Evolutionary conservation across 768 basidiomycete species (phyloP).

Genomic region (Obba rivulosa): DNA sequence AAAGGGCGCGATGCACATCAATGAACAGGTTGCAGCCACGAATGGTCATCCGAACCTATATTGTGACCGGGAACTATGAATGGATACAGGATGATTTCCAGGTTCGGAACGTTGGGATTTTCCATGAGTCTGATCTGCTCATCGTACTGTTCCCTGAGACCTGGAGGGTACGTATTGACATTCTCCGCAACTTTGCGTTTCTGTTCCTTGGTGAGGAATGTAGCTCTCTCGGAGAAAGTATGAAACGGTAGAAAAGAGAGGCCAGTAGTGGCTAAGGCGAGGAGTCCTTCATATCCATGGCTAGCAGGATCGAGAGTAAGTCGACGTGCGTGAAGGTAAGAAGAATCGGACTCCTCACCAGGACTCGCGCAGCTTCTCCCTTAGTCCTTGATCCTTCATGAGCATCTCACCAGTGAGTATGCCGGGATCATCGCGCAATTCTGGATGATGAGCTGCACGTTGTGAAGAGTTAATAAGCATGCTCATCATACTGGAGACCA

Average conservation of each 20-base stretch:
- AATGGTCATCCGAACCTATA: neutral
- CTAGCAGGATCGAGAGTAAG: neutral
- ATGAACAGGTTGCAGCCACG: neutral
- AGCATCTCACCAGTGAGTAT: slow-evolving; percentile 7
- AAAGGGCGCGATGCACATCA: neutral
- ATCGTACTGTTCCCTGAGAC: slow-evolving; percentile 19
- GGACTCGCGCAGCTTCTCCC: slow-evolving; percentile 1
- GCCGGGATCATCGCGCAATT: slow-evolving; percentile 1
- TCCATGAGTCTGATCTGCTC: slow-evolving; percentile 18
- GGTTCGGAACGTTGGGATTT: slow-evolving; percentile 11
- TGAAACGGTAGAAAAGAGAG: slow-evolving; percentile 4
- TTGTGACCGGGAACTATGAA: slow-evolving; percentile 1
- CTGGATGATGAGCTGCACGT: neutral
- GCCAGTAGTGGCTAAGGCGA: slow-evolving; percentile 1
- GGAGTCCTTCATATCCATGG: neutral
- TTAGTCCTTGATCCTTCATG: slow-evolving; percentile 1
- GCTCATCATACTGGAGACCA: slow-evolving; percentile 19
- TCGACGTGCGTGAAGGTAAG: neutral
- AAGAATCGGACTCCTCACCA: slow-evolving; percentile 1
- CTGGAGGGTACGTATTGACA: slow-evolving; percentile 3
- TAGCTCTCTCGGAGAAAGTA: neutral
- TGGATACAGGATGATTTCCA: slow-evolving; percentile 19
- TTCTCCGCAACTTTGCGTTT: neutral
- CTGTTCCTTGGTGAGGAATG: neutral
- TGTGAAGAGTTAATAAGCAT: neutral